Conservation (phyloP, 2,329 filamentous ascomycete genomes). For the Gliomastix tumulicola region DNA sequence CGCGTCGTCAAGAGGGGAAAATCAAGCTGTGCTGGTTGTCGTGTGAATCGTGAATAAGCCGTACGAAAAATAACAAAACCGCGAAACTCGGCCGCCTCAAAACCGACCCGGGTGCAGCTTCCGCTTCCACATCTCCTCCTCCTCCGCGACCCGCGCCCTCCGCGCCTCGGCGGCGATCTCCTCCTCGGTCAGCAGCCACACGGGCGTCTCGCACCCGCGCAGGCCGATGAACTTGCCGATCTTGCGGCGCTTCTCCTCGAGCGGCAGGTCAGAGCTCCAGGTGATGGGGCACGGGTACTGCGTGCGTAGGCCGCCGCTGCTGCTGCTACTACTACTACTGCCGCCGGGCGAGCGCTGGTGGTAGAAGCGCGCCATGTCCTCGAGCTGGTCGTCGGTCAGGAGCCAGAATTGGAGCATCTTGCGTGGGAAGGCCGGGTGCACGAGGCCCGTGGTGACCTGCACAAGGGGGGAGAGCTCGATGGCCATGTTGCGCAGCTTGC, state of each 20-base stretch:
- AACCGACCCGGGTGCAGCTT: constrained; percentile 23
- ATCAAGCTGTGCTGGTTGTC: too few relatives aligned
- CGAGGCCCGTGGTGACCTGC: constrained; percentile 50
- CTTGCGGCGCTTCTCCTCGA: constrained; percentile 64
- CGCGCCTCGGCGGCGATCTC: constrained; percentile 38
- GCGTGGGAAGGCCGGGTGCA: constrained; percentile 58
- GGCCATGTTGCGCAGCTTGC: constrained; percentile 60
- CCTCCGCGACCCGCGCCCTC: constrained; percentile 25
- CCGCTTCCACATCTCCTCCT: constrained; percentile 39
- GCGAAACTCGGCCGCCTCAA: too few relatives aligned
- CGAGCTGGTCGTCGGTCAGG: constrained; percentile 63
- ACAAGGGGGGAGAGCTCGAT: constrained; percentile 61
- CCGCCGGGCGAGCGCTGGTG: constrained; percentile 55
- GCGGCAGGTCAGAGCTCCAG: constrained; percentile 46
- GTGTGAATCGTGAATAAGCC: too few relatives aligned
- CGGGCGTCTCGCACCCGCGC: constrained; percentile 41
- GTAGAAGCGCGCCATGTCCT: constrained; percentile 65
- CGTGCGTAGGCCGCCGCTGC: too few relatives aligned
- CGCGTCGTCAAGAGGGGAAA: too few relatives aligned
- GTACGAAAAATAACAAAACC: too few relatives aligned
- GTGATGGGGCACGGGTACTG: constrained; percentile 63
- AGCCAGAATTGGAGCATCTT: constrained; percentile 69
- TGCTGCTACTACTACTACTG: too few relatives aligned
- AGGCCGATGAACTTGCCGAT: constrained; percentile 71
- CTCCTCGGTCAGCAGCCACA: constrained; percentile 32